Evolutionary conservation across 768 basidiomycete genomes (phyloP).

Genomic region (Calocybe indica): DNA sequence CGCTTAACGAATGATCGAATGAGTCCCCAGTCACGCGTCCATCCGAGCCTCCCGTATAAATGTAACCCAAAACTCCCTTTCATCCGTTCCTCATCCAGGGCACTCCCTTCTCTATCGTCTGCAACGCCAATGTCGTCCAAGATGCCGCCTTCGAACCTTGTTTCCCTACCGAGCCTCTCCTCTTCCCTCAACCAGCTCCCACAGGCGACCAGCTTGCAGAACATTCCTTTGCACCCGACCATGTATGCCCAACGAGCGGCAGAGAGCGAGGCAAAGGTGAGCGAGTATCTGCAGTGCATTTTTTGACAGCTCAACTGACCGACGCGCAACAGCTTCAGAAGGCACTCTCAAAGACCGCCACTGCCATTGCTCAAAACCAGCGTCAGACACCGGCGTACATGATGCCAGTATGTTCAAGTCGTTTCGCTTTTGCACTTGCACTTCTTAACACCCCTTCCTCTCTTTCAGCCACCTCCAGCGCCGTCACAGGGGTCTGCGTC

Average conservation of each 20-base stretch:
- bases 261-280: constrained; percentile 73
- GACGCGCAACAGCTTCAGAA: constrained; percentile 44
- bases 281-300: constrained; percentile 2
- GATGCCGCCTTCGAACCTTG: constrained; percentile 45
- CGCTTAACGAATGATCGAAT: constrained; percentile 15
- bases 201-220: constrained; percentile 64
- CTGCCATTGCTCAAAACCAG: constrained; percentile 28
- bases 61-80: constrained; percentile 9
- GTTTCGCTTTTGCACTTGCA: not conserved
- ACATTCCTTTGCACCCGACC: constrained; percentile 59
- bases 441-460: constrained; percentile 7
- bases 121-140: constrained; percentile 20
- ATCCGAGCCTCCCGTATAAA: constrained; percentile 9
- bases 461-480: constrained; percentile 24
- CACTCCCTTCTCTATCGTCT: constrained; percentile 26
- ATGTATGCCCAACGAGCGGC: constrained; percentile 65
- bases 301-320: constrained; percentile 3
- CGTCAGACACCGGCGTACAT: constrained; percentile 25
- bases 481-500: constrained; percentile 34
- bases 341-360: constrained; percentile 50
- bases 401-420: constrained; percentile 26
- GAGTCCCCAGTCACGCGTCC: constrained; percentile 13
- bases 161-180: constrained; percentile 71
- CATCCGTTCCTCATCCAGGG: constrained; percentile 11
- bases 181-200: constrained; percentile 64